Evolutionary conservation across 768 basidiomycete species (phyloP).

Genomic region (Cystobasidium onofrii): DNA sequence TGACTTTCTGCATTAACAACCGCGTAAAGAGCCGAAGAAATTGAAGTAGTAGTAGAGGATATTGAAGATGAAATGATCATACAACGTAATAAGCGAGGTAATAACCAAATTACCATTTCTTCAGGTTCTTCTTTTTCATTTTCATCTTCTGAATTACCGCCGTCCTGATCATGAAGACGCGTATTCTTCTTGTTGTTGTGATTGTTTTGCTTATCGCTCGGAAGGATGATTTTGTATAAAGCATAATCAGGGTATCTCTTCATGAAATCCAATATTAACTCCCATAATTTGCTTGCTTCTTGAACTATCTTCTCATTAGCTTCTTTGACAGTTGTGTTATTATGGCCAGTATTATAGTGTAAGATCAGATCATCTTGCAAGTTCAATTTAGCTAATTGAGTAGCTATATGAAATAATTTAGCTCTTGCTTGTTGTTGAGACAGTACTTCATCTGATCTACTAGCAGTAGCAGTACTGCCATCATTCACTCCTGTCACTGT

Average conservation of each 20-base stretch:
- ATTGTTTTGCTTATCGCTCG: too few species aligned
- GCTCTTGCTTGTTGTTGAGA: not conserved
- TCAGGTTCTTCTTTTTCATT: not conserved
- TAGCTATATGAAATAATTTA: slow-evolving; percentile 15
- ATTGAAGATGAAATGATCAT: not conserved
- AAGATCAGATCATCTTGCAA: not conserved
- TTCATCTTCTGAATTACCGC: not conserved
- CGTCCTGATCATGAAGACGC: not conserved
- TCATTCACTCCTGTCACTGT: not conserved
- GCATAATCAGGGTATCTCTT: slow-evolving; percentile 19
- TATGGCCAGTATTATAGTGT: not conserved
- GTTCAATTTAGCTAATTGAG: slow-evolving; percentile 4
- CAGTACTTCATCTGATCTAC: too few species aligned
- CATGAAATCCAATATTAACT: slow-evolving; percentile 8
- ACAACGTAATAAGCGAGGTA: slow-evolving; percentile 1
- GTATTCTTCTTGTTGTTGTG: not conserved
- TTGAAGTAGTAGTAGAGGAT: too few species aligned
- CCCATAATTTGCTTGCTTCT: not conserved
- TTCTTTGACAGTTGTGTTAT: too few species aligned
- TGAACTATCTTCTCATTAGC: not conserved
- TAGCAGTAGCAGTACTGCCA: too few species aligned
- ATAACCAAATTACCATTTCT: slow-evolving; percentile 21
- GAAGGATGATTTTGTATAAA: not conserved
- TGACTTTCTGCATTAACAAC: too few species aligned
- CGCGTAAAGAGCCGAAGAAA: too few species aligned